Evolutionary conservation across 345 rosid species (phyloP).

Genomic region (Arabis hirsuta): DNA sequence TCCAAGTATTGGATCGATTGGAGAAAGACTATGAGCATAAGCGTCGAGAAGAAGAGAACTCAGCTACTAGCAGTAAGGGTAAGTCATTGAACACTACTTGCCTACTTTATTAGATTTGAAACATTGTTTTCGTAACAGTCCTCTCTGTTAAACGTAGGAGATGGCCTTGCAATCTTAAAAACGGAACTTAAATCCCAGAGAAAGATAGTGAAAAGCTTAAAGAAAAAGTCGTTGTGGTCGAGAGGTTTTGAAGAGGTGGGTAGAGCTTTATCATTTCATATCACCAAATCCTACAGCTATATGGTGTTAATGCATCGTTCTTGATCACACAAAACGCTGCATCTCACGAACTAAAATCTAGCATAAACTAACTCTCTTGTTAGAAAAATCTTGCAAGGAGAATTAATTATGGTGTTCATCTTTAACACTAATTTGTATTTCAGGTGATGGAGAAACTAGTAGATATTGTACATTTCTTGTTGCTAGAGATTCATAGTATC

Average conservation of each 20-base stretch:
- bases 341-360: slow-evolving; percentile 10
- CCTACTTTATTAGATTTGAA: slow-evolving; percentile 19
- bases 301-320: background rate
- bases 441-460: slow-evolving; percentile 97
- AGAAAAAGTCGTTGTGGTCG: slow-evolving; percentile 89
- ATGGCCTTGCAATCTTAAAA: slow-evolving; percentile 59
- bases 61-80: slow-evolving; percentile 62
- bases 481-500: slow-evolving; percentile 73
- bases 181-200: slow-evolving; percentile 78
- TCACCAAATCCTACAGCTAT: no score
- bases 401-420: slow-evolving; percentile 9
- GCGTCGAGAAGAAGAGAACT: slow-evolving; percentile 68
- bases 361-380: background rate
- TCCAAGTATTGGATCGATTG: slow-evolving; percentile 76
- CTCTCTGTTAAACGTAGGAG: slow-evolving; percentile 48
- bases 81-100: slow-evolving; percentile 5
- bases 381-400: background rate
- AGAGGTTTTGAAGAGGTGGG: slow-evolving; percentile 87
- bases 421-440: slow-evolving; percentile 26
- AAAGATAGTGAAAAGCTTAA: slow-evolving; percentile 74
- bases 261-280: slow-evolving; percentile 21
- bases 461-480: slow-evolving; percentile 85
- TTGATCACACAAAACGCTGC: background rate
- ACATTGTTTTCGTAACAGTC: slow-evolving; percentile 13
- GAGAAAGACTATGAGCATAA: slow-evolving; percentile 81